Evolutionary conservation across 2,329 filamentous ascomycete species (phyloP), one percentile per base, ranked within the genome.

Genomic region (Penicillium janthinellum): DNA sequence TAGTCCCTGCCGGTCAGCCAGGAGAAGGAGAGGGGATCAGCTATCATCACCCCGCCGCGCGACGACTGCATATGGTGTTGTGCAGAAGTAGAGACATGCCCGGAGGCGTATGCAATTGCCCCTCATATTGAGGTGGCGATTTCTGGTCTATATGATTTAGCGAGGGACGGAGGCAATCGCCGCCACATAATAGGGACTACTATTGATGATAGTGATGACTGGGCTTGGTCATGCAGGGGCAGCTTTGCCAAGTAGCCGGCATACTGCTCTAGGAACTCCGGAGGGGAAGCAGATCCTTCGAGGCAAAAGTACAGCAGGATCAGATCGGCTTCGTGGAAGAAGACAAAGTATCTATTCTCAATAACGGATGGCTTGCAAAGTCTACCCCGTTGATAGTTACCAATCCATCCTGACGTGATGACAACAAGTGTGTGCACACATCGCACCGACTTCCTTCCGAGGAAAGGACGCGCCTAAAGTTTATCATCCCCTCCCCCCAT

Each of bases 181-280:
- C 42, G 7, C 42, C 42, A 45, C 42, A 28, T 45, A 45, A 45
- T 31, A 31, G 6, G 44, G 7, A 10, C 22, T 4, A 31, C 7
- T 47, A 20, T 10, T 20, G 17, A 49, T 0, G 31, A 49, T 35
- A 17, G 17, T 22, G n/a, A 39, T 31, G 39, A 12, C 38, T 39
- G 12, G 14, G 35, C 35, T 31, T 41, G 52, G 53, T 60, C 52
- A 54, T 63, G 61, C 58, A 63, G 61, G 59, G 55, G 28, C 49
- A 50, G 31, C 31, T 11, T 35, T 49, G 55, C 58, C 58, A 56
- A 63, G 51, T 34, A 34, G 12, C 6, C n/a, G 35, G 35, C 22
- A 38, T 41, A 34, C 52, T 45, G 28, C 17, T 37, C 41, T 20
- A 15, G 52, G 39, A 35, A 47, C 31, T 28, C 47, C 31, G 47